Conservation (phyloP, 495 filamentous ascomycete species). For the Viridothelium virens region DNA sequence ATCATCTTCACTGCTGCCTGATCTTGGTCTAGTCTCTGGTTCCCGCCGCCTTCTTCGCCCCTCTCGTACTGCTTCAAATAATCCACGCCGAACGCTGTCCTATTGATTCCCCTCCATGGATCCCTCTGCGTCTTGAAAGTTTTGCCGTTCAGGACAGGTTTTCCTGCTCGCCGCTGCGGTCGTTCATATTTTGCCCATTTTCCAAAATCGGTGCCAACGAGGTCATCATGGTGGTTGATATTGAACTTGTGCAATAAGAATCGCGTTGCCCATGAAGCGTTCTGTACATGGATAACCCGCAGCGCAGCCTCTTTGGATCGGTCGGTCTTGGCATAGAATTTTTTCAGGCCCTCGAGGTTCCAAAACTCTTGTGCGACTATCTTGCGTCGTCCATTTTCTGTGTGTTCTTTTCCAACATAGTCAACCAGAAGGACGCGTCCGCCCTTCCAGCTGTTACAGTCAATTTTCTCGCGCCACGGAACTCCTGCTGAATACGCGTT, state of each 20-base stretch:
- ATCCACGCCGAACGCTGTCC: conserved; percentile 46
- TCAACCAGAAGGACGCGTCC: conserved; percentile 34
- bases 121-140: conserved; percentile 44
- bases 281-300: conserved; percentile 50
- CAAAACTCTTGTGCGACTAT: conserved; percentile 44
- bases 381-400: conserved; percentile 32
- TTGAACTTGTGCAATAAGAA: conserved; percentile 49
- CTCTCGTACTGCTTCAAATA: conserved; percentile 42
- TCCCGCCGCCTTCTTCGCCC: conserved; percentile 16
- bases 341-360: conserved; percentile 36
- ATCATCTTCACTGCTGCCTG: conserved; percentile 38
- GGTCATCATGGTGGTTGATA: conserved; percentile 40
- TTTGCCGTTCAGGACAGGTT: conserved; percentile 43
- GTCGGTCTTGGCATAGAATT: conserved; percentile 37
- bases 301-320: conserved; percentile 36
- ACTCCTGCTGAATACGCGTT: not conserved
- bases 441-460: not conserved
- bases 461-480: not conserved
- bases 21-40: conserved; percentile 6
- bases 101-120: conserved; percentile 46
- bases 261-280: conserved; percentile 44
- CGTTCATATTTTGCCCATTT: conserved; percentile 43
- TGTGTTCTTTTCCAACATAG: conserved; percentile 25
- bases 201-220: conserved; percentile 44
- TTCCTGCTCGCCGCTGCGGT: conserved; percentile 42